Base-by-base conservation (phyloP, 345 rosid species). In the Boechera retrofracta region DNA sequence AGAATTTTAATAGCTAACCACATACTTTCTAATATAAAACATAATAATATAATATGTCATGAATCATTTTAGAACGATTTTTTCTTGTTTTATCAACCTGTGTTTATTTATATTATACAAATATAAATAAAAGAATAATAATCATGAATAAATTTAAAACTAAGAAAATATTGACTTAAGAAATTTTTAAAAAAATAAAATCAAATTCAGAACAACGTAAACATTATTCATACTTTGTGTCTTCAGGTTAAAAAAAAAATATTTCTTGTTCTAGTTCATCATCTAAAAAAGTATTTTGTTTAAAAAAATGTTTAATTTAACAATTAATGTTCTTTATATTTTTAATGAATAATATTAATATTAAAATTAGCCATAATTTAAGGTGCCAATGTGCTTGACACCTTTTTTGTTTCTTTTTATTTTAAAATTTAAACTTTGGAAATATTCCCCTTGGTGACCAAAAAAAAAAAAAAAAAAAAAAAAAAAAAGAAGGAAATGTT, bases 351-450 rank as follows among this genome's bases (percentile, higher is more conserved):
- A 57, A 39, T 10, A 57, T 41, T 5, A 10, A 33, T 33, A 60
- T 59, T 58, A 32, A 45, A 54, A 36, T 16, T 51, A 72, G 45
- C 66, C 64, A 5, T 21, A 65, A 44, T 32, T 64, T 66, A 63
- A 74, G 71, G 49, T 54, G 65, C 51, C 66, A 64, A 64, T 70
- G 76, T 71, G 80, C 53, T 71, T 51, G 54, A 64, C 72, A 64
- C 42, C 80, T 77, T 77, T 75, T 69, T 7, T 63, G 61, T 61
- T 76, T 61, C 79, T 69, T 76, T 75, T 60, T 76, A 76, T 76
- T 60, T 69, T 16, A 41, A 68, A 32, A 60, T 29, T 76, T 60
- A 2, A 21, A 60, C 69, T 52, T 76, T 76, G 49, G 42, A 60
- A 62, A 61, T 69, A 69, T 61, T 76, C 64, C 69, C 69, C 63